Conservation (phyloP, 176 grass and related monocot genomes). For the Oryza nivara region DNA sequence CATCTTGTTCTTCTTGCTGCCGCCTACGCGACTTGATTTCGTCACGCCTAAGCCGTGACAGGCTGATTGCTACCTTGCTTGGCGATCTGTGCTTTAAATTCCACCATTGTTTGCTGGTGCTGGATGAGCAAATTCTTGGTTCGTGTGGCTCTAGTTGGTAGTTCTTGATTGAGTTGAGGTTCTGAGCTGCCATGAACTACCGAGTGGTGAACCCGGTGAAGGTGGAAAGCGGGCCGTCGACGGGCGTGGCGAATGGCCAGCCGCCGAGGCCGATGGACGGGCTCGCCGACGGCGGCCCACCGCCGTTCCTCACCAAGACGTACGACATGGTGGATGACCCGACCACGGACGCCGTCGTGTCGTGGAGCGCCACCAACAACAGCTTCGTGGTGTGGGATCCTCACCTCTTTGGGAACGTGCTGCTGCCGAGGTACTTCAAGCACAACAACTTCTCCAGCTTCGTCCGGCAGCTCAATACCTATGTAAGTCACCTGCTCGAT, state of each 20-base stretch:
- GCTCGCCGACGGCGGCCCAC: constrained; percentile 62
- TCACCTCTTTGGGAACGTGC: constrained; percentile 60
- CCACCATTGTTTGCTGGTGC: constrained; percentile 26
- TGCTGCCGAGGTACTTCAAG: constrained; percentile 93
- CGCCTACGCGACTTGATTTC: constrained; percentile 19
- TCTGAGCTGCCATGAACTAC: constrained; percentile 42
- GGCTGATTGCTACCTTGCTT: background rate
- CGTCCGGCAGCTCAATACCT: constrained; percentile 95
- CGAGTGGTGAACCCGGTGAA: constrained; percentile 61
- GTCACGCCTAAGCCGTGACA: constrained; percentile 3
- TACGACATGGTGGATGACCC: constrained; percentile 88
- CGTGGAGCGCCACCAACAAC: constrained; percentile 68
- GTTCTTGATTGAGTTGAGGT: constrained; percentile 6
- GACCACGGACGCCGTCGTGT: constrained; percentile 63
- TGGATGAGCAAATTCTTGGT: constrained; percentile 1
- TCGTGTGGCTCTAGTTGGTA: background rate
- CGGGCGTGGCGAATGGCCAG: constrained; percentile 21
- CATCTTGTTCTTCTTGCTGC: background rate
- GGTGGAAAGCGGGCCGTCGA: constrained; percentile 43
- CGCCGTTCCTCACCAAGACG: constrained; percentile 86
- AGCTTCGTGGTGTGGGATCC: constrained; percentile 96
- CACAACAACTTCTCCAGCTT: constrained; percentile 99
- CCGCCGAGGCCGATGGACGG: constrained; percentile 75
- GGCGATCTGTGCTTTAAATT: background rate
- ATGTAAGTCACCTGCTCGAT: constrained; percentile 57